Percentiles rank a stretch among this genome's conserved stretches.
These are phyloP conservation scores for Exserohilum rostratum DNA, from an alignment of 2,329 filamentous ascomycete genomes.

Conservation along the genomic window DNA sequence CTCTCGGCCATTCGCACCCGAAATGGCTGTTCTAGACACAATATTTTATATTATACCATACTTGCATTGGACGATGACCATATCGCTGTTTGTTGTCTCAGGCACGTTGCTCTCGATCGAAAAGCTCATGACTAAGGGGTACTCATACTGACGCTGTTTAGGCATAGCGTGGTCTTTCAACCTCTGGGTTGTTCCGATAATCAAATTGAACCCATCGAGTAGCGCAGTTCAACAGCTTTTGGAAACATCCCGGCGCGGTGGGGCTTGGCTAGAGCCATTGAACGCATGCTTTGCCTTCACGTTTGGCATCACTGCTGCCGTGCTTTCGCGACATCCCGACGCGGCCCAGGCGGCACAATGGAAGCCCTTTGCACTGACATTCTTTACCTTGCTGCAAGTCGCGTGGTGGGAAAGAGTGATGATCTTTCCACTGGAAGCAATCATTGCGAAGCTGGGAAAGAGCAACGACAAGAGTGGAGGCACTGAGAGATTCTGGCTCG, in stretches of 20 bases:
- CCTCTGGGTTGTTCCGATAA: constrained; percentile 9
- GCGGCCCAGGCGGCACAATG: not conserved
- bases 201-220: constrained; percentile 7
- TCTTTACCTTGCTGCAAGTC: constrained; percentile 2
- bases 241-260: constrained; percentile 8
- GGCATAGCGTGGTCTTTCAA: constrained; percentile 10
- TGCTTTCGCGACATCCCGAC: constrained; percentile 6
- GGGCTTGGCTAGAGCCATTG: constrained; percentile 4
- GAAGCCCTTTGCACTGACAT: not conserved
- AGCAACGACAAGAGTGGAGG: not conserved
- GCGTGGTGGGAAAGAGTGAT: constrained; percentile 9
- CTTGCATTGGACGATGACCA: not conserved
- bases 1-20: too few species aligned
- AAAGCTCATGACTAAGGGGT: not conserved
- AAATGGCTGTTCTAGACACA: not conserved
- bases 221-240: constrained; percentile 1
- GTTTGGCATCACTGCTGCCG: constrained; percentile 1
- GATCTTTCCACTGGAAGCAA: constrained; percentile 7
- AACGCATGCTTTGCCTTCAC: constrained; percentile 6
- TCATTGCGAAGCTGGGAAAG: not conserved
- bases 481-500: not conserved
- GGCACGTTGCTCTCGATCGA: not conserved
- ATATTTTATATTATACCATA: not conserved
- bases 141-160: not conserved
- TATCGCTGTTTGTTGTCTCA: not conserved